Evolutionary conservation across 345 rosid species (phyloP).

Genomic region (Salix brachista): DNA sequence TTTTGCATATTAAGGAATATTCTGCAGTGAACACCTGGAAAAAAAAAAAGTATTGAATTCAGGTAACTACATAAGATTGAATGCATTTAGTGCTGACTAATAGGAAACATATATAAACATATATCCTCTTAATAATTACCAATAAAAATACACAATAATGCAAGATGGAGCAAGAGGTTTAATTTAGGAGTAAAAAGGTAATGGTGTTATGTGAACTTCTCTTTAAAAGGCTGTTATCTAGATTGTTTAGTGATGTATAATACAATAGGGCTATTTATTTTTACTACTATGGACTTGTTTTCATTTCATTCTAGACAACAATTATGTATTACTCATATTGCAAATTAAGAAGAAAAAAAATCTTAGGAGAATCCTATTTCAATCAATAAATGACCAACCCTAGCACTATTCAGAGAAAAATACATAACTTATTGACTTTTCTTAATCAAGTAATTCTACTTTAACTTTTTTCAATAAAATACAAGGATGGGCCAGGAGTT

Average conservation of each 20-base stretch:
- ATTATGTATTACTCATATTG: not conserved
- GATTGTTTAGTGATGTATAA: not conserved
- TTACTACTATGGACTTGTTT: no score
- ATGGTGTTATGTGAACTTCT: not conserved
- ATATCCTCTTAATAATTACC: not conserved
- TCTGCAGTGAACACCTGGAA: constrained; percentile 80
- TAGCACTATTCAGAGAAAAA: no score
- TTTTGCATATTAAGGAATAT: constrained; percentile 84
- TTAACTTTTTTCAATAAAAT: no score
- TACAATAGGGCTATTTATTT: no score
- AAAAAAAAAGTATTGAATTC: constrained; percentile 1
- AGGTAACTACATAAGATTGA: constrained; percentile 8
- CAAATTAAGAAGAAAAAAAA: not conserved
- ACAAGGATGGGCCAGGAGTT: no score
- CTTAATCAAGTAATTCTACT: no score
- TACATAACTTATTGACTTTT: no score
- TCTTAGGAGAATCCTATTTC: no score
- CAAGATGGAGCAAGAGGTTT: not conserved
- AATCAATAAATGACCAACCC: no score
- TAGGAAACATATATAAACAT: not conserved
- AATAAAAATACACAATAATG: not conserved
- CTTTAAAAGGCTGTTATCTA: not conserved
- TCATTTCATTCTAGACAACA: not conserved
- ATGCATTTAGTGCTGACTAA: not conserved
- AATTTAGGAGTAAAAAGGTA: not conserved